These are phyloP conservation scores for Globisporangium paddicum DNA, from an alignment of 352 stramenopile genomes.

Conservation along the genomic window DNA sequence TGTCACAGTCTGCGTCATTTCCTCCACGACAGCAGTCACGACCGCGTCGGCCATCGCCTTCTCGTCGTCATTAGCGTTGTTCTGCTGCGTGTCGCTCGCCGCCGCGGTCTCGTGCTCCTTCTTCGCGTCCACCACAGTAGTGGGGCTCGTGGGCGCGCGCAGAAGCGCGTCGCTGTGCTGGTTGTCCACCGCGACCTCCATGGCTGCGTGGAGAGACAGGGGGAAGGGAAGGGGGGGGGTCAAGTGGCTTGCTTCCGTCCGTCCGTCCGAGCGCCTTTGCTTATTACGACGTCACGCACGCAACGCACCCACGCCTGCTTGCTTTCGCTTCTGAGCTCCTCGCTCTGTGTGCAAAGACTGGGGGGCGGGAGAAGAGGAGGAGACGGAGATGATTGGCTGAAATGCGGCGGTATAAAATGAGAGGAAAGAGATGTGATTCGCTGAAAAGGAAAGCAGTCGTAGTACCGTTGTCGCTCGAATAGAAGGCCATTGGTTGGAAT, in stretches of 20 bases:
- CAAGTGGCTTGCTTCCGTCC: slow-evolving; percentile 4
- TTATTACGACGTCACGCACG: slow-evolving; percentile 3
- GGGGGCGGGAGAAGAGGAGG: neutral
- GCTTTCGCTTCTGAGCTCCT: neutral
- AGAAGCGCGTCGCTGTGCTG: neutral
- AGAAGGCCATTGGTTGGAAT: no score
- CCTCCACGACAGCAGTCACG: neutral
- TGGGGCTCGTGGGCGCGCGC: slow-evolving; percentile 1
- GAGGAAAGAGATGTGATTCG: neutral
- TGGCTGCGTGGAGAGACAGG: neutral
- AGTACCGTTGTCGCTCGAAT: no score
- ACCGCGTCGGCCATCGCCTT: neutral
- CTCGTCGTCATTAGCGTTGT: neutral
- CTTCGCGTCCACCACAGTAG: neutral
- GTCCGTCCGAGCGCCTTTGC: neutral
- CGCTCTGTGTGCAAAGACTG: neutral
- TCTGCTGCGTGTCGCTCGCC: neutral
- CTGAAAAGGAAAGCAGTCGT: neutral
- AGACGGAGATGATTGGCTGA: neutral
- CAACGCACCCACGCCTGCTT: neutral
- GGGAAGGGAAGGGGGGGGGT: neutral
- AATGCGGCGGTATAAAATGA: neutral
- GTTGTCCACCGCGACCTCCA: slow-evolving; percentile 15
- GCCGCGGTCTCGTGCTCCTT: neutral
- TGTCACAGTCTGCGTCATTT: neutral